Evolutionary conservation across 169 alveolate species (phyloP).

Genomic region (Theileria sp.): DNA sequence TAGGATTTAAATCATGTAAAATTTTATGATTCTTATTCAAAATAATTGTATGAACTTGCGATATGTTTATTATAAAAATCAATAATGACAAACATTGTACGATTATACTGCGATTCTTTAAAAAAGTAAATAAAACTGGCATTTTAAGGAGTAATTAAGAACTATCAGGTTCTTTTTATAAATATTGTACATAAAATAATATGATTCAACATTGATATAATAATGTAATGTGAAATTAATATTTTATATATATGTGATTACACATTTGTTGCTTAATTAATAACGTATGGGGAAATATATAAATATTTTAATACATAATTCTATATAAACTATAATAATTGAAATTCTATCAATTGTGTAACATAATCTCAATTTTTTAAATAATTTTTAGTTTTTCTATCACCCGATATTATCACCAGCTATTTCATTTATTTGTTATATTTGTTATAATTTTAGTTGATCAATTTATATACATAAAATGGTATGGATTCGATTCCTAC

Average conservation of each 20-base stretch:
- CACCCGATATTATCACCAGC: background rate
- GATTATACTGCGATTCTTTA: background rate
- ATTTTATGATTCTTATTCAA: background rate
- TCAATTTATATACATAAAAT: slow-evolving; percentile 7
- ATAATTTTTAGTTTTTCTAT: background rate
- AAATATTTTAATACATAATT: background rate
- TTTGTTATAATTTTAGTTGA: background rate
- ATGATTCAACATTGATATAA: background rate
- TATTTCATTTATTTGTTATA: slow-evolving; percentile 2
- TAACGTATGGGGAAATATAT: background rate
- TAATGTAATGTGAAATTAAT: background rate
- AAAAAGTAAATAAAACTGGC: background rate
- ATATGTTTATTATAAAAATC: background rate
- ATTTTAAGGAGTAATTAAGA: background rate
- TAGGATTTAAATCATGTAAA: background rate
- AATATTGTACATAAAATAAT: background rate
- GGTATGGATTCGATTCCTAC: slow-evolving; percentile 22
- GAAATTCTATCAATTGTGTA: background rate
- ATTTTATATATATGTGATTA: background rate
- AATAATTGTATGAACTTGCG: background rate
- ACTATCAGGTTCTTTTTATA: background rate
- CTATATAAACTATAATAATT: background rate
- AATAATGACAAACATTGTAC: background rate
- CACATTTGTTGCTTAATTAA: background rate
- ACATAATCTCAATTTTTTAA: background rate